Percentiles rank a stretch among this genome's conserved stretches.
phyloP scores from a whole-genome alignment of 805 yeast species.

The Starmera quercuum region DNA sequence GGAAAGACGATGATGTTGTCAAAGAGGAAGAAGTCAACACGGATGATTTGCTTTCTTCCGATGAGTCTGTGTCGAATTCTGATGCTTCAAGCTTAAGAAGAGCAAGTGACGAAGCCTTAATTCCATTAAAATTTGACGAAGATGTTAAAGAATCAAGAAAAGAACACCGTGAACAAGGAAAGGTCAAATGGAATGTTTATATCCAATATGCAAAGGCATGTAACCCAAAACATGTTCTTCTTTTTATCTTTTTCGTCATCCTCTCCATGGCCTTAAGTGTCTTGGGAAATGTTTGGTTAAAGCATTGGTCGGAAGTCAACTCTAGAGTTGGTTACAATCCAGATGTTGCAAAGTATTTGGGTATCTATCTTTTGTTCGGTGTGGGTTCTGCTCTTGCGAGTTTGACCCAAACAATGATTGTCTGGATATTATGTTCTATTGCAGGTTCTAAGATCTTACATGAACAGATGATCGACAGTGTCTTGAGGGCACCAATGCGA shows the following conservation, averaged over 20 bases:
- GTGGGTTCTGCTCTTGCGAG: conserved; percentile 41
- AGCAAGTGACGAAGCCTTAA: conserved; percentile 51
- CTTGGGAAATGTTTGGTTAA: conserved; percentile 81
- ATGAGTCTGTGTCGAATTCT: conserved; percentile 15
- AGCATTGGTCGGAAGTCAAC: conserved; percentile 95
- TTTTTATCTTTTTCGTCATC: conserved; percentile 51
- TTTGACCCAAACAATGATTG: conserved; percentile 35
- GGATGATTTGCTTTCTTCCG: conserved; percentile 21
- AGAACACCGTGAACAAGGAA: conserved; percentile 89
- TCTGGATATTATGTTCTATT: conserved; percentile 48
- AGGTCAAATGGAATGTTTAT: conserved; percentile 86
- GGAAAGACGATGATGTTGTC: conserved; percentile 19
- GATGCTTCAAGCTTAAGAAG: conserved; percentile 42
- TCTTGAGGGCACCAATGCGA: conserved; percentile 87
- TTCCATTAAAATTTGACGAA: conserved; percentile 28
- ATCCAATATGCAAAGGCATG: conserved; percentile 82
- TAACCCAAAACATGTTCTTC: conserved; percentile 54
- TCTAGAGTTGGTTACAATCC: conserved; percentile 65
- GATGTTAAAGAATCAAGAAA: conserved; percentile 26
- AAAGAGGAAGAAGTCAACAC: conserved; percentile 16
- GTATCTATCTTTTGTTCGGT: conserved; percentile 50
- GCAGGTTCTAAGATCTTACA: conserved; percentile 73
- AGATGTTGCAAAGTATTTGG: conserved; percentile 54
- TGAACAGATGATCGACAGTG: conserved; percentile 62
- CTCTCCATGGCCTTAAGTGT: conserved; percentile 55